Base-by-base conservation (phyloP, 1,139 yeast genomes). In the Hansenula sp. region DNA sequence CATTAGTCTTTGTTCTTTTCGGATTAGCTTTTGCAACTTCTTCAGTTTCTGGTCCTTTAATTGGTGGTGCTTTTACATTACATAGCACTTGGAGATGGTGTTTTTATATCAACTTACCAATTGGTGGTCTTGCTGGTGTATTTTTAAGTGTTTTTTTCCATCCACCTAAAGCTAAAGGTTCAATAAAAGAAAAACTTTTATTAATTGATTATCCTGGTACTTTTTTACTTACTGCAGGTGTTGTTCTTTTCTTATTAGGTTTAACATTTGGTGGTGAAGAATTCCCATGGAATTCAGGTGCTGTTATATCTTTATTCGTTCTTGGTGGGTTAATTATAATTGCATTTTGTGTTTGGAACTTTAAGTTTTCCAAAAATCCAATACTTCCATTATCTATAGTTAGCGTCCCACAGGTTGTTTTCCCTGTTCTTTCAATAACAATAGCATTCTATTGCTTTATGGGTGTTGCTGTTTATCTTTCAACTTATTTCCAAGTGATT, bases 21-120 rank as follows among this genome's bases (percentile, higher is more conserved):
- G 77, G 80, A 11, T 58, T 70, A 18, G 69, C 79, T 0, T 79
- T 77, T 59, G 71, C 79, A 10, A 60, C 77, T 2, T 75, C 82
- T 0, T 67, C 78, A 18, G 79, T 82, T 3, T 55, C 71, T 24
- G 89, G 88, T 1, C 89, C 90, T 0, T 65, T 82, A 36, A 54
- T 82, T 29, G 88, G 89, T 29, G 89, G 89, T 21, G 81, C 82
- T 0, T 76, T 82, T 47, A 70, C 84, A 2, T 57, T 75, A 13
- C 68, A 74, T 39, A 78, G 74, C 3, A 66, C 79, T 14, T 84
- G 92, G 92, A 70, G 92, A 57, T 83, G 90, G 90, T 79, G 86
- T 51, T 84, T 83, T 58, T 84, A 77, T 58, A 69, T 84, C 51
- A 83, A 82, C 56, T 61, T 84, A 45, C 88, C 90, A 8, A 64